Evolutionary conservation across 1,284 basidiomycete species (phyloP), one percentile per base, ranked within the genome.

Genomic region (Psilocybe mexicana): DNA sequence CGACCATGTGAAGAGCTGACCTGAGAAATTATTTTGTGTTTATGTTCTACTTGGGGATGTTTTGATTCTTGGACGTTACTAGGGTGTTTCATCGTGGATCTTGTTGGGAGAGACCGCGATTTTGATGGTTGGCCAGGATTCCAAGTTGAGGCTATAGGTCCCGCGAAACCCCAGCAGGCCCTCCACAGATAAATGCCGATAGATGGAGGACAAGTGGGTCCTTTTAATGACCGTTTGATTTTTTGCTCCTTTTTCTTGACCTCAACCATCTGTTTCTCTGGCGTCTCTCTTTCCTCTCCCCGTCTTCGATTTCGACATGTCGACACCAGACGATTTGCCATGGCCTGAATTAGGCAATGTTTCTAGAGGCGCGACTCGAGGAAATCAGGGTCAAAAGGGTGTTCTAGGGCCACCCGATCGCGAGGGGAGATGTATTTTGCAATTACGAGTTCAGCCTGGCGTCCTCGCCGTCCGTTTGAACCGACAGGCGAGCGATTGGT

Each of bases 331-430:
- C 76, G 88, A 91, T 78, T 79, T 91, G 52, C 89, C 88, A 33
- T 91, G 88, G 88, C 89, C 89, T 61, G 88, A 91, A 73, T 79
- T 90, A 63, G 89, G 88, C 62, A 91, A 91, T 67, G 88, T 91
- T 63, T 89, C 89, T 57, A 82, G 88, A 59, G 88, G 88, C 54
- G 88, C 88, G n/a, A 91, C 89, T 53, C 76, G 88, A 70, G 88
- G 88, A 58, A 91, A 91, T 72, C 88, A 92, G 76, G 88, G 88
- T 51, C 88, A 90, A 67, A 91, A 91, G 68, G 88, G 88, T 62
- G 85, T 84, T 48, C 74, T 91, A 28, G 82, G 86, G 24, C 77
- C 83, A 57, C 77, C 87, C 30, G 88, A 90, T 75, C 75, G 77
- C 47, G 86, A 89, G 25, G 89, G 88, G 14, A 84, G 88, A 60